Evolutionary conservation across 345 rosid species (phyloP).

Genomic region (Ricinus communis): DNA sequence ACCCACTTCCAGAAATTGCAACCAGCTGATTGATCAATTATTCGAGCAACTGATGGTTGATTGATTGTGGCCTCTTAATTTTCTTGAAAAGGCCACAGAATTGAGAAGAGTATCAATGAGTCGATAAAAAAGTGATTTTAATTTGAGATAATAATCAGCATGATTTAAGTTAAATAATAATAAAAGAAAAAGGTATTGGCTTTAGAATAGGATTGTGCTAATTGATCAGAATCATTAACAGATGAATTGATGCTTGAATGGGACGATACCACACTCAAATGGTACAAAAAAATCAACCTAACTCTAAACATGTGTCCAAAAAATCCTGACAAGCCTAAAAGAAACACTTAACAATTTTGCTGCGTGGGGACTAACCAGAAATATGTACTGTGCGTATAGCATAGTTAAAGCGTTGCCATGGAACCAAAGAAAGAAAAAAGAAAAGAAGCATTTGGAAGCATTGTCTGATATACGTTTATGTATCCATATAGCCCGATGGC

Average conservation of each 20-base stretch:
- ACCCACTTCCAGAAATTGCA: no score
- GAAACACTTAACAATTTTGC: not conserved
- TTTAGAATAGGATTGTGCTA: no score
- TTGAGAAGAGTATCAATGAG: no score
- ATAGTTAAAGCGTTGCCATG: not conserved
- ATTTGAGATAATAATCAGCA: no score
- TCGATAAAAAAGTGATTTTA: no score
- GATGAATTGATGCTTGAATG: not conserved
- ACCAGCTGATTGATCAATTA: no score
- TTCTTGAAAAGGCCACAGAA: no score
- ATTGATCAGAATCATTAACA: not conserved
- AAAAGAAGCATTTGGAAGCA: not conserved
- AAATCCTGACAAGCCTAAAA: not conserved
- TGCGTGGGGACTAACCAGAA: not conserved
- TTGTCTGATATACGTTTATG: not conserved
- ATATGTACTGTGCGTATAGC: not conserved
- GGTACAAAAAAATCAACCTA: not conserved
- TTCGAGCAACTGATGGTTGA: no score
- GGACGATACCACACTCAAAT: not conserved
- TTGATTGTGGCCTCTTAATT: no score
- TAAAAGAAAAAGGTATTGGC: no score
- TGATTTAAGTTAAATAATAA: no score
- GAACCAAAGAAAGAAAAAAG: not conserved
- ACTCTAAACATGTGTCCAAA: slow-evolving; percentile 2
- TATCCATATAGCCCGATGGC: no score